Percentiles rank a stretch among this genome's conserved stretches.
Evolutionary conservation across 2,329 filamentous ascomycete species (phyloP).

Genomic region (Calonectria ilicicola): DNA sequence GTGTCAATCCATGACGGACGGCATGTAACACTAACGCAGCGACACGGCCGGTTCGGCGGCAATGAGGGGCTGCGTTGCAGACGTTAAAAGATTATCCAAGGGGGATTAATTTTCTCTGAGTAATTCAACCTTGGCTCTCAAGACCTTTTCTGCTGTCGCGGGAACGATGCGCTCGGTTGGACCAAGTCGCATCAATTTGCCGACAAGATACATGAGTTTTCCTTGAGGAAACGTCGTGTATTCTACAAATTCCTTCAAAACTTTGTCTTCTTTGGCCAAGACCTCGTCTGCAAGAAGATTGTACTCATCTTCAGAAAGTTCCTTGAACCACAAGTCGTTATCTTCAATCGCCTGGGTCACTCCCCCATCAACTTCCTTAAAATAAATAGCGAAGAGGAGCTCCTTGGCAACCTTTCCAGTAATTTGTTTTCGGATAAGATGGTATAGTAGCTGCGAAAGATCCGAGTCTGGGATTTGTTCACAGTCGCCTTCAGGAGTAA

Average conservation of each 20-base stretch:
- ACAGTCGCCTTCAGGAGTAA: conserved; percentile 62
- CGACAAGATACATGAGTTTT: conserved; percentile 71
- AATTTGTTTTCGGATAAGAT: conserved; percentile 62
- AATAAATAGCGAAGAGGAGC: conserved; percentile 65
- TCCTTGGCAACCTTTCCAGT: conserved; percentile 70
- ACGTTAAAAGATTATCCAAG: conserved; percentile 11
- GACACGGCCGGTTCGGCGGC: conserved; percentile 27
- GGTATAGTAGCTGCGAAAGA: conserved; percentile 64
- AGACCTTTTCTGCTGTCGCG: conserved; percentile 59
- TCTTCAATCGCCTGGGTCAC: conserved; percentile 59
- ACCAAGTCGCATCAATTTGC: conserved; percentile 68
- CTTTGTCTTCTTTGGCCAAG: conserved; percentile 58
- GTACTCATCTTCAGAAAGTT: conserved; percentile 63
- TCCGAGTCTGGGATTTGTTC: conserved; percentile 57
- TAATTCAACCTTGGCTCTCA: conserved; percentile 50
- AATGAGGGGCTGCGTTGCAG: conserved; percentile 25
- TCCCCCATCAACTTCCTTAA: conserved; percentile 57
- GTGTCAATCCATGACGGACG: conserved; percentile 15
- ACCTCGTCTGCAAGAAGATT: conserved; percentile 57
- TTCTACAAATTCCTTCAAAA: conserved; percentile 58
- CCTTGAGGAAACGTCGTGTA: conserved; percentile 64
- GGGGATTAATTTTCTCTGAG: conserved; percentile 31
- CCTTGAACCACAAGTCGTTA: conserved; percentile 66
- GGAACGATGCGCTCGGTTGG: conserved; percentile 68
- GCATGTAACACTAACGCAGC: conserved; percentile 33